phyloP scores from a whole-genome alignment of 805 yeast genomes.

The Cyberlindnera samutprakarnensis region DNA sequence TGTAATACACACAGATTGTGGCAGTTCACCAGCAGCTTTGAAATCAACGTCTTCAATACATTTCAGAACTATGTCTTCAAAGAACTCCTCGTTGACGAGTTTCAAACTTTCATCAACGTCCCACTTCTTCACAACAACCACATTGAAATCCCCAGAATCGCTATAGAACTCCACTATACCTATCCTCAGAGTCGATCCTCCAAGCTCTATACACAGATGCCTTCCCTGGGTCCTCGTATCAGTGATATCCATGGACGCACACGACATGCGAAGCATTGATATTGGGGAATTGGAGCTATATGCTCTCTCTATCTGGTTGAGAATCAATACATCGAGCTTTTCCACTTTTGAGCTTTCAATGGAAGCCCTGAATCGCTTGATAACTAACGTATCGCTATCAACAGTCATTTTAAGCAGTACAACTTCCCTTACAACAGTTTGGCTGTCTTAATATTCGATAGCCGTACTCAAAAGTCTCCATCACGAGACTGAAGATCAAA shows the following conservation, averaged over 20 bases:
- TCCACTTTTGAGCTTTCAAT: too few relatives aligned
- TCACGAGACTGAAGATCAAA: too few relatives aligned
- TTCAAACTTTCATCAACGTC: slow-evolving; percentile 24
- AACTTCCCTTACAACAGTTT: too few relatives aligned
- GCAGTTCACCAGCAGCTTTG: too few relatives aligned
- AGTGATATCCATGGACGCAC: not conserved
- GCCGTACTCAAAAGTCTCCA: too few relatives aligned
- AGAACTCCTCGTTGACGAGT: slow-evolving; percentile 33
- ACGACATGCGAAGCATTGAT: not conserved
- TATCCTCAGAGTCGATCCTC: slow-evolving; percentile 47
- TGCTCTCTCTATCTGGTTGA: too few relatives aligned
- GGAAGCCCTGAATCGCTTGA: too few relatives aligned
- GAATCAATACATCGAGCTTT: too few relatives aligned
- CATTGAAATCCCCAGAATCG: not conserved
- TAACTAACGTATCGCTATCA: too few relatives aligned
- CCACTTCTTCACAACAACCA: slow-evolving; percentile 4
- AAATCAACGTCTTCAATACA: slow-evolving; percentile 10
- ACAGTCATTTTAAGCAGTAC: too few relatives aligned
- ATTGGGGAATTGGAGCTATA: not conserved
- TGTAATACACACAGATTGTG: slow-evolving; percentile 34
- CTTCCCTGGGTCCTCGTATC: not conserved
- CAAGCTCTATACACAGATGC: slow-evolving; percentile 40
- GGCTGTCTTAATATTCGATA: too few relatives aligned
- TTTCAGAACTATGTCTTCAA: slow-evolving; percentile 28
- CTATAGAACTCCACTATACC: slow-evolving; percentile 19